phyloP scores from a whole-genome alignment of 441 rosid species.

The Syzygium syzygioides region DNA sequence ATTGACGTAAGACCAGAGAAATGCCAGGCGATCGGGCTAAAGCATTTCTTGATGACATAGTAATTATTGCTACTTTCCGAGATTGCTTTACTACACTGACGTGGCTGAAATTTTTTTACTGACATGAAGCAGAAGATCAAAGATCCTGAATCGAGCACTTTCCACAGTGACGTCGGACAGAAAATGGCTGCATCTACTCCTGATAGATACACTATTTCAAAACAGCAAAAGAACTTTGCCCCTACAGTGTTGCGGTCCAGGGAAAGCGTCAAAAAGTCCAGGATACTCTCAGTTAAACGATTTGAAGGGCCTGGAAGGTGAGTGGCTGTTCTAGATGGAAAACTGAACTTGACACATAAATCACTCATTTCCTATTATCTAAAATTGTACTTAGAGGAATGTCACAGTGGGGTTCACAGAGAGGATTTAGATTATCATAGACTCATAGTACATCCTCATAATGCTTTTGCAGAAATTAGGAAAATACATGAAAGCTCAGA shows the following conservation, averaged over 20 bases:
- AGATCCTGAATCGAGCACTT: constrained; percentile 10
- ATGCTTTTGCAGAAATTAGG: not conserved
- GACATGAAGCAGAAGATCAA: constrained; percentile 15
- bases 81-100: not conserved
- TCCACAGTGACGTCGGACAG: constrained; percentile 12
- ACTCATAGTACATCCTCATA: not conserved
- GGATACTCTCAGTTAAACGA: constrained; percentile 20
- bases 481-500: not conserved
- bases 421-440: not conserved
- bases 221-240: constrained; percentile 19
- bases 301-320: constrained; percentile 25
- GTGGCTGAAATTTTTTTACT: constrained; percentile 1
- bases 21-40: not conserved
- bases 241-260: constrained; percentile 6
- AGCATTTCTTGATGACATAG: not conserved
- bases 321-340: not conserved
- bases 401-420: not conserved
- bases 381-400: not conserved
- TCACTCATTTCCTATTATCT: not conserved
- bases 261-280: constrained; percentile 18
- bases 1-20: not conserved
- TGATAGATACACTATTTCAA: constrained; percentile 16
- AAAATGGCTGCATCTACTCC: constrained; percentile 12
- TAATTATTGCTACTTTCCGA: not conserved
- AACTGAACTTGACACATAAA: not conserved